Evolutionary conservation across 2,329 filamentous ascomycete species (phyloP), one percentile per base, ranked within the genome.

Genomic region (Parastagonospora nodorum): DNA sequence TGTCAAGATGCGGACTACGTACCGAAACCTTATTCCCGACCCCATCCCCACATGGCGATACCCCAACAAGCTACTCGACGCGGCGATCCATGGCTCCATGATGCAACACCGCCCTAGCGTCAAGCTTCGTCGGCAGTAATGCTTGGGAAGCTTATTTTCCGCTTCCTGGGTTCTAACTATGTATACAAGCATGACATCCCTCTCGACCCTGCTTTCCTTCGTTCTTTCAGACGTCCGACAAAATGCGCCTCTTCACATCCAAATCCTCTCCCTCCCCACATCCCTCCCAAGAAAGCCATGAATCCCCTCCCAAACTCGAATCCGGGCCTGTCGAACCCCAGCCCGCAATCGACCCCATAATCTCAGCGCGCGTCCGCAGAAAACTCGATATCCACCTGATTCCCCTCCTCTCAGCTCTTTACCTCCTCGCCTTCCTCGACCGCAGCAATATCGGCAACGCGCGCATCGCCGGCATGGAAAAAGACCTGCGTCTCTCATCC

Each of bases 401-500:
- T 2, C 71, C 71, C 1, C 61, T 74, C 1, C 58, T 74, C 1
- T 64, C 67, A 30, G 61, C 57, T 1, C 53, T 74, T 8, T 73
- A 74, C 49, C 53, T 74, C 8, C 63, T 73, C 39, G 62, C 68
- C 6, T 69, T 74, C 36, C 59, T 75, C 11, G 72, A 75, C 41
- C 63, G 73, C 12, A 69, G 63, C 5, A 75, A 75, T 42, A 74
- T 75, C 31, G 75, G 69, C 9, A 77, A 77, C 50, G 75, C 75
- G 12, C 66, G 69, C 36, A 72, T 76, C 24, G 75, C 75, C 0
- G 75, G 75, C 7, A 72, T 77, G 71, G 57, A 58, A 35, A 55
- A 61, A 12, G 71, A 74, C 41, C 62, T 74, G 0, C 12, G 64
- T 4, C 59, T 74, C 24, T 55, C 58, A 10, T 47, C 53, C 41